phyloP scores from a whole-genome alignment of 345 rosid species.

The Brassica napus region Da-Ae NC_063436.1:27209501-27210000 shows the following conservation, averaged over 20 bases:
- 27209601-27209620: background rate
- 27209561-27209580: slow-evolving; percentile 90
- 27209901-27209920: slow-evolving; percentile 80
- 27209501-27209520: slow-evolving; percentile 97
- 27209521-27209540: slow-evolving; percentile 94
- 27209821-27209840: background rate
- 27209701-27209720: slow-evolving; percentile 90
- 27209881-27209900: slow-evolving; percentile 51
- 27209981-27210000: background rate
- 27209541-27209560: slow-evolving; percentile 82
- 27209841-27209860: background rate
- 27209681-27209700: slow-evolving; percentile 76
- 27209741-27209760: slow-evolving; percentile 93
- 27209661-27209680: background rate
- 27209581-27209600: slow-evolving; percentile 24
- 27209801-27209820: slow-evolving; percentile 35
- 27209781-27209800: slow-evolving; percentile 80
- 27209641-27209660: background rate
- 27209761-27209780: slow-evolving; percentile 87
- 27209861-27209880: background rate
- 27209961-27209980: background rate
- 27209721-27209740: slow-evolving; percentile 84
- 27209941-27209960: slow-evolving; percentile 57
- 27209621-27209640: background rate
- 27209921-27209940: slow-evolving; percentile 88